A percentile compares a stretch with the other conserved stretches of the same genome.
Evolutionary conservation across 495 filamentous ascomycete species (phyloP).

Genomic region (Neurospora sp.): DNA sequence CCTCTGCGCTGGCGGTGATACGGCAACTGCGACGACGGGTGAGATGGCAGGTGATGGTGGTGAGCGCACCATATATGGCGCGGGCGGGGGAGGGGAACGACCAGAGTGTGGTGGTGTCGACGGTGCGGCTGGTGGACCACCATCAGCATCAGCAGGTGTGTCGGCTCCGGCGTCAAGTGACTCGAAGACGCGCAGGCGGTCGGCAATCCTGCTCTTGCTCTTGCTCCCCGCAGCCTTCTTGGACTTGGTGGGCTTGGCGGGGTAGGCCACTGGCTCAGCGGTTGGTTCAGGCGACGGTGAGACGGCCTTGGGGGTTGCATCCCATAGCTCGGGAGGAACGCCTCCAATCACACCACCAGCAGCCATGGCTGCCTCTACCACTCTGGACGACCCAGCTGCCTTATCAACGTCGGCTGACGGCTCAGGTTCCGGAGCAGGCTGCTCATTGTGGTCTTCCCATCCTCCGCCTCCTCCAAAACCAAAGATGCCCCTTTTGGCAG

Average conservation of each 20-base stretch:
- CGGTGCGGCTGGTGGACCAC: conserved; percentile 9
- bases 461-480: conserved; percentile 10
- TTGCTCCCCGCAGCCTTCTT: conserved; percentile 38
- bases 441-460: conserved; percentile 8
- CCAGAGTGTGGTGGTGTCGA: conserved; percentile 7
- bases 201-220: conserved; percentile 42
- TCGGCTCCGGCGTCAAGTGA: conserved; percentile 31
- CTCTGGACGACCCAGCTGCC: conserved; percentile 31
- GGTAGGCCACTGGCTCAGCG: background rate
- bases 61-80: background rate
- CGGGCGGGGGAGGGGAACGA: background rate
- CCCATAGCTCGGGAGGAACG: conserved; percentile 19
- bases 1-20: conserved; percentile 3
- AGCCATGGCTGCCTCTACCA: conserved; percentile 24
- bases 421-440: conserved; percentile 1
- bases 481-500: conserved; percentile 21
- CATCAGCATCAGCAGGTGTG: conserved; percentile 2
- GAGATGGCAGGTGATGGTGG: background rate
- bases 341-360: conserved; percentile 10
- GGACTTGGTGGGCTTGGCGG: conserved; percentile 26
- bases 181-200: conserved; percentile 44
- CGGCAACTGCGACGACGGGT: conserved; percentile 1
- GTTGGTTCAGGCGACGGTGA: conserved; percentile 23
- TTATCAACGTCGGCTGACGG: conserved; percentile 20
- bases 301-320: conserved; percentile 15